Conservation (phyloP, 257 asterid species). For the Orobanche coerulescens region DNA sequence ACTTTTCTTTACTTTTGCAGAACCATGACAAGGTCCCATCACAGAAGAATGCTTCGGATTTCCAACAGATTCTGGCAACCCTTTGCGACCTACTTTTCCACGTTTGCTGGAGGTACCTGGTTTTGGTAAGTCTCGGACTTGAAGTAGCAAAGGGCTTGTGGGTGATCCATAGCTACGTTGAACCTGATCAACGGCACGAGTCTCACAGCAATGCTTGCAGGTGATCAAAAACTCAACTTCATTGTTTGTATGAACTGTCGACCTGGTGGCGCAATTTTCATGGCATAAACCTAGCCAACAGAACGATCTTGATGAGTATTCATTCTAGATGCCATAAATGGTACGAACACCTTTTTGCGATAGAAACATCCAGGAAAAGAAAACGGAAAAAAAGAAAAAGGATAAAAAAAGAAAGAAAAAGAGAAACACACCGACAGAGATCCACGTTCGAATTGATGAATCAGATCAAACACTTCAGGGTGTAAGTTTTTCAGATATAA, state of each 20-base stretch:
- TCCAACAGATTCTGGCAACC: conserved; percentile 31
- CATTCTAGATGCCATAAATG: not conserved
- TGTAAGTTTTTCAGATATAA: too few species aligned
- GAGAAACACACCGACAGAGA: too few species aligned
- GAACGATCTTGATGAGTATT: conserved; percentile 12
- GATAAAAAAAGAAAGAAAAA: too few species aligned
- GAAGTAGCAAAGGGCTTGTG: conserved; percentile 49
- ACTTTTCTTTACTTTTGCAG: conserved; percentile 33
- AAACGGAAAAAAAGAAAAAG: too few species aligned
- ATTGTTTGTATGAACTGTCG: conserved; percentile 29
- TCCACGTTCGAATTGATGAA: too few species aligned
- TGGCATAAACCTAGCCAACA: conserved; percentile 60
- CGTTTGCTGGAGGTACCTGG: conserved; percentile 26
- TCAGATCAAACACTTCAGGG: too few species aligned
- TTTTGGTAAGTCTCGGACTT: conserved; percentile 32
- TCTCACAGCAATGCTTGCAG: conserved; percentile 53
- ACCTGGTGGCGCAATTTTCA: conserved; percentile 45
- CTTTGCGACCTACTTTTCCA: conserved; percentile 26
- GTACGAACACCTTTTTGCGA: conserved; percentile 1
- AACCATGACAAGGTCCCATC: conserved; percentile 28
- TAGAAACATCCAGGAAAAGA: not conserved
- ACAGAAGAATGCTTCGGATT: conserved; percentile 30
- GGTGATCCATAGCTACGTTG: conserved; percentile 39
- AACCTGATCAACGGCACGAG: conserved; percentile 25
- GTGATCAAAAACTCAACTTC: conserved; percentile 33